Conservation (phyloP, 2,329 filamentous ascomycete species). For the Alternaria hordeiaustralica region DNA sequence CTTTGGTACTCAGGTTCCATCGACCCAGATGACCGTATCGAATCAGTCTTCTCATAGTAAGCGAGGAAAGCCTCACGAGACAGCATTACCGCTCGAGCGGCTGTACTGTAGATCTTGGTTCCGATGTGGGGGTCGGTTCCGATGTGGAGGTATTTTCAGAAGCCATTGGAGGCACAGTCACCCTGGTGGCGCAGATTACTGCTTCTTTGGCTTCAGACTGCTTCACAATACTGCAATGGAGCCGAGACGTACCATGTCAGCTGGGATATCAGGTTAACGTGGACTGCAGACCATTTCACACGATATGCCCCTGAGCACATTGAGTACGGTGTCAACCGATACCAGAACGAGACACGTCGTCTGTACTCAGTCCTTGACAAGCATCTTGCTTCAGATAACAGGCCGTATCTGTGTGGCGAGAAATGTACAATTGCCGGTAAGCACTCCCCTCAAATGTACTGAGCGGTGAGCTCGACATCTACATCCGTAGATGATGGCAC, state of each 20-base stretch:
- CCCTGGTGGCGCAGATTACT: not conserved
- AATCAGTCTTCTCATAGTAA: not conserved
- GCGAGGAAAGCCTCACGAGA: not conserved
- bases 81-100: not conserved
- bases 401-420: conserved; percentile 66
- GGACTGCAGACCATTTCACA: conserved; percentile 71
- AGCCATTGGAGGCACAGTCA: not conserved
- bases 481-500: not conserved
- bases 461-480: not conserved
- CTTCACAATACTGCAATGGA: not conserved
- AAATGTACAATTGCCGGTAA: conserved; percentile 61
- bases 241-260: not conserved
- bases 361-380: conserved; percentile 80
- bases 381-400: conserved; percentile 63
- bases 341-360: conserved; percentile 82
- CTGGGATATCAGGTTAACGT: conserved; percentile 5
- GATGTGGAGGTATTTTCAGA: not conserved
- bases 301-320: conserved; percentile 85
- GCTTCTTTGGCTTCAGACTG: not conserved
- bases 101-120: not conserved
- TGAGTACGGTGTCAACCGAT: conserved; percentile 81
- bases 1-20: not conserved
- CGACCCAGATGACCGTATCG: not conserved
- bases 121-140: not conserved
- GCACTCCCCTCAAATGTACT: not conserved